Percentiles rank a stretch among this genome's conserved stretches.
Evolutionary conservation across 306 rosid species (phyloP).

Genomic region (Castanea crenata): DNA sequence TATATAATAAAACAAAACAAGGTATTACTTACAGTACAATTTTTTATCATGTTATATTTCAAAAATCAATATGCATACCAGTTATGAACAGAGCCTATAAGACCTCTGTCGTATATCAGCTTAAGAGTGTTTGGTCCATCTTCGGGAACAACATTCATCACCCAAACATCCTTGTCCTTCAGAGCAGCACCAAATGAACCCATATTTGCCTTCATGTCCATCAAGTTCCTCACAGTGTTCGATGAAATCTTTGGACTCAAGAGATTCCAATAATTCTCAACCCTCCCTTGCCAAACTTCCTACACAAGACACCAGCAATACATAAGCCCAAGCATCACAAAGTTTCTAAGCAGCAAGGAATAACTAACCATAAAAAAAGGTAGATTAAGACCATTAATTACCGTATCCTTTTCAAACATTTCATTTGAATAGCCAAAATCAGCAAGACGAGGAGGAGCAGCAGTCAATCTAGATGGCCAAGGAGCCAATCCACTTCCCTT

Average conservation of each 20-base stretch:
- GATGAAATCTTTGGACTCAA: slow-evolving; percentile 61
- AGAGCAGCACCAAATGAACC: slow-evolving; percentile 95
- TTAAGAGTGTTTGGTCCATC: slow-evolving; percentile 88
- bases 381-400: slow-evolving; percentile 32
- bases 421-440: slow-evolving; percentile 89
- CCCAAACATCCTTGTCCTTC: slow-evolving; percentile 85
- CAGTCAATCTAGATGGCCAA: slow-evolving; percentile 88
- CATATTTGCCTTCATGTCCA: slow-evolving; percentile 97
- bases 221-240: slow-evolving; percentile 72
- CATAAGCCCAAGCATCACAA: slow-evolving; percentile 4
- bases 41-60: neutral
- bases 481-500: slow-evolving; percentile 92
- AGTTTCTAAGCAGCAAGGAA: neutral
- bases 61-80: slow-evolving; percentile 48
- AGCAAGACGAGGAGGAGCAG: slow-evolving; percentile 89
- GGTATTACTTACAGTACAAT: neutral
- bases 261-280: slow-evolving; percentile 81
- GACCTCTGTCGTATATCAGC: slow-evolving; percentile 91
- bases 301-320: slow-evolving; percentile 34
- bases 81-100: slow-evolving; percentile 73
- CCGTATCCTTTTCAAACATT: slow-evolving; percentile 87
- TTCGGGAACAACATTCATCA: slow-evolving; percentile 87
- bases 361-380: neutral
- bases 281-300: slow-evolving; percentile 83
- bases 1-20: neutral